Conservation (phyloP, 768 basidiomycete species). For the Boletellus emodensis region DNA sequence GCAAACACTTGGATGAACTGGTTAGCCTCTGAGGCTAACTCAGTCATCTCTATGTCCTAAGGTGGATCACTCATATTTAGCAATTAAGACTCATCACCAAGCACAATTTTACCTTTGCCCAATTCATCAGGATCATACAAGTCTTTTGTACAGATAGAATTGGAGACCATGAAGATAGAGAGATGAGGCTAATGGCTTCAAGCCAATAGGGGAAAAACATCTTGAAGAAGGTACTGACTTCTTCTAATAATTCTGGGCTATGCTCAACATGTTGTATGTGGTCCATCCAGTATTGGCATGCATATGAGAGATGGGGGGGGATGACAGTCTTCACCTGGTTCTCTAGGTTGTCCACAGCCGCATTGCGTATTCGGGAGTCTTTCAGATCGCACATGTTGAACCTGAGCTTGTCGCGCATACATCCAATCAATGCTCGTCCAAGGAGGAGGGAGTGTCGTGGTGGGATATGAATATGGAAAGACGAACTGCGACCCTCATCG, state of each 20-base stretch:
- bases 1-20: background rate
- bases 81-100: background rate
- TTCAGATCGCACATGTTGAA: slow-evolving; percentile 7
- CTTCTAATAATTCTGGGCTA: background rate
- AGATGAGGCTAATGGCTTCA: background rate
- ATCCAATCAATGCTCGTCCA: background rate
- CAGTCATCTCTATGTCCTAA: background rate
- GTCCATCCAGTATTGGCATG: slow-evolving; percentile 1
- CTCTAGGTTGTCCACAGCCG: background rate
- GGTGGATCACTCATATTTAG: background rate
- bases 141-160: background rate
- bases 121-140: background rate
- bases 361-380: background rate
- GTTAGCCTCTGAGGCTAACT: background rate
- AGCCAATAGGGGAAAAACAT: slow-evolving; percentile 1
- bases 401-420: background rate
- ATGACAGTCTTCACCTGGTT: background rate
- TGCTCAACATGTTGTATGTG: background rate
- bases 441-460: background rate
- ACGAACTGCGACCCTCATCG: background rate
- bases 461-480: background rate
- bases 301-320: background rate
- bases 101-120: background rate
- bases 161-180: background rate
- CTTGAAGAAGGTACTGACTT: slow-evolving; percentile 2